Base-by-base conservation (phyloP, 208 protist genomes). In the Leishmania guyanensis region DNA sequence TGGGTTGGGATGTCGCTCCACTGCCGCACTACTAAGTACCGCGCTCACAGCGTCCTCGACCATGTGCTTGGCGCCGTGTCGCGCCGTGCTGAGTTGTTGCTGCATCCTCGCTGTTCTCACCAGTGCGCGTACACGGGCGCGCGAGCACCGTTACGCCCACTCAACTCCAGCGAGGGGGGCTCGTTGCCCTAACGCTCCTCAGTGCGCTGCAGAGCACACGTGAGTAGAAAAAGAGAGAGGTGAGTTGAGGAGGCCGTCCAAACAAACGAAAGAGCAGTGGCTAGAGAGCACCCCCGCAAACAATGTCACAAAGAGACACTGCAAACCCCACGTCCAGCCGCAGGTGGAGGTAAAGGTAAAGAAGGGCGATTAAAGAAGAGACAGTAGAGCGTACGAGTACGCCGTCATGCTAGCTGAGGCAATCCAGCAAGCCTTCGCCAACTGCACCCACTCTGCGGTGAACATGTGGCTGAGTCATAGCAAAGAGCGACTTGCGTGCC, bases 21-120 rank as follows among this genome's bases (percentile, higher is more conserved):
- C 84, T 5, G 86, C 72, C 51, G 81, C 87, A 33, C 76, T 81
- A 4, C 60, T 86, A 36, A 95, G 80, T 64, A 93, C 90, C 0
- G 88, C 82, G 20, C 75, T 85, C 36, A 97, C 87, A n/a, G 86
- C 81, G 26, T 95, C 88, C 80, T 95, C 92, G 50, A 97, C 88
- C 53, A 87, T 84, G 33, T 51, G 56, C 53, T 29, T 29, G 20
- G 66, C 50, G 12, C 64, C 53, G 3, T 50, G 65, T 54, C 53
- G 29, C 54, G 29, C 48, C 39, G 48, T 29, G 56, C 36, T 65
- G 2, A 5, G 12, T 9, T 62, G 74, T 22, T 58, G 54, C 22
- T 77, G 74, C 74, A 76, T 76, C 29, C 29, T 26, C 51, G 33
- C 72, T 29, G 17, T 22, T 46, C 51, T 62, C 51, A 46, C 48